Conservation (phyloP, 257 asterid genomes). For the Ilex aquifolium region DNA sequence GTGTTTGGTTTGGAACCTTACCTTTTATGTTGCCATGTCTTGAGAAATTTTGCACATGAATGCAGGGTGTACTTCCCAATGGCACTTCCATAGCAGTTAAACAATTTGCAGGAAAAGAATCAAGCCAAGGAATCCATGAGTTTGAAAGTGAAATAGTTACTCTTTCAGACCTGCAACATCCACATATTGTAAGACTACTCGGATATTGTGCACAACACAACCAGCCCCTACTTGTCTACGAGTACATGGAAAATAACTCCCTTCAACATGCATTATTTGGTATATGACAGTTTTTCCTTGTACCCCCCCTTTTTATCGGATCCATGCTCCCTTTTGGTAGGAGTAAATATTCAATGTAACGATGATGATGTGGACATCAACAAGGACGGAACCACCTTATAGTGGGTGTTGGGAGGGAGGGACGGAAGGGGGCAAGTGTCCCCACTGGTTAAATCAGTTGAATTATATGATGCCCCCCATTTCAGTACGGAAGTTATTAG, state of each 20-base stretch:
- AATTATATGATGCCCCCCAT: no score
- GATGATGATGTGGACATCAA: no score
- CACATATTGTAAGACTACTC: slow-evolving; percentile 34
- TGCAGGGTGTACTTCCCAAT: slow-evolving; percentile 30
- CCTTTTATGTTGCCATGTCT: no score
- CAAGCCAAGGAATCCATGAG: slow-evolving; percentile 42
- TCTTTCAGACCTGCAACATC: slow-evolving; percentile 45
- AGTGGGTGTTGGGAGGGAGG: no score
- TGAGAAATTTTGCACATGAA: neutral
- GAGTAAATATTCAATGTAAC: neutral
- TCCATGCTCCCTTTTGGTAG: no score
- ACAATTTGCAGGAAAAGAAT: slow-evolving; percentile 31
- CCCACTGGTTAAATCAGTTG: no score
- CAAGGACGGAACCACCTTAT: no score
- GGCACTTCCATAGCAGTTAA: slow-evolving; percentile 37
- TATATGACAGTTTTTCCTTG: neutral
- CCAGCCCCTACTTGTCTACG: slow-evolving; percentile 33
- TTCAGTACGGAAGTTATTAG: no score
- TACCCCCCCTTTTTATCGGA: no score
- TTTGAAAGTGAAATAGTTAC: slow-evolving; percentile 40
- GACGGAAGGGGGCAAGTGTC: no score
- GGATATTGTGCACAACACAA: slow-evolving; percentile 44
- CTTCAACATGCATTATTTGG: slow-evolving; percentile 43
- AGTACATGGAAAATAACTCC: slow-evolving; percentile 38
- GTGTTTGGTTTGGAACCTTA: no score